These are phyloP conservation scores for Arthrobotrys musiformis DNA, from an alignment of 2,329 filamentous ascomycete genomes.

Conservation along the genomic window DNA sequence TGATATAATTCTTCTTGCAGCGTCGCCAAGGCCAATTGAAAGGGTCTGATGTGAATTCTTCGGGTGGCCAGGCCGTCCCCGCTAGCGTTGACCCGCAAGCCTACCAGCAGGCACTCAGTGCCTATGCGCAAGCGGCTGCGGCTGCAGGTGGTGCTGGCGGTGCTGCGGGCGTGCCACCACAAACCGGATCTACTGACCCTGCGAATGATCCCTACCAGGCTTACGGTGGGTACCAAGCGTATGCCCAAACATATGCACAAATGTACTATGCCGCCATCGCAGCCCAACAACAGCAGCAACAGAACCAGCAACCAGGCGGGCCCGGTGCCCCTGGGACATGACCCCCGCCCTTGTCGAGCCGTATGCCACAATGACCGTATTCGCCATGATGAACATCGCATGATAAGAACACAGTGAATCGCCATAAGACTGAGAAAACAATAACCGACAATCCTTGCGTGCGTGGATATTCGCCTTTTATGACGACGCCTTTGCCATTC, in stretches of 20 bases:
- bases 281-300: constrained; percentile 59
- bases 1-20: constrained; percentile 25
- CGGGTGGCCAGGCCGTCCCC: constrained; percentile 8
- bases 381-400: constrained; percentile 55
- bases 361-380: constrained; percentile 48
- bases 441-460: constrained; percentile 16
- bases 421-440: constrained; percentile 40
- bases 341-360: constrained; percentile 26
- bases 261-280: constrained; percentile 60
- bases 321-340: constrained; percentile 47
- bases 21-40: constrained; percentile 53
- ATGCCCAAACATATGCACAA: constrained; percentile 59
- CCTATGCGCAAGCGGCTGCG: constrained; percentile 52
- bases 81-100: constrained; percentile 36
- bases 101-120: constrained; percentile 46
- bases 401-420: constrained; percentile 49
- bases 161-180: constrained; percentile 14
- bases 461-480: constrained; percentile 33
- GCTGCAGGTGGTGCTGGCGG: constrained; percentile 22
- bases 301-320: constrained; percentile 46
- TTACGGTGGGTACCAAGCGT: constrained; percentile 60
- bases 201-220: constrained; percentile 59
- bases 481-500: constrained; percentile 44
- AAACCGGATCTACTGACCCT: constrained; percentile 44
- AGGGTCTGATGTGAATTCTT: constrained; percentile 28